phyloP scores from a whole-genome alignment of 345 rosid genomes.

The Brassica carinata region DNA sequence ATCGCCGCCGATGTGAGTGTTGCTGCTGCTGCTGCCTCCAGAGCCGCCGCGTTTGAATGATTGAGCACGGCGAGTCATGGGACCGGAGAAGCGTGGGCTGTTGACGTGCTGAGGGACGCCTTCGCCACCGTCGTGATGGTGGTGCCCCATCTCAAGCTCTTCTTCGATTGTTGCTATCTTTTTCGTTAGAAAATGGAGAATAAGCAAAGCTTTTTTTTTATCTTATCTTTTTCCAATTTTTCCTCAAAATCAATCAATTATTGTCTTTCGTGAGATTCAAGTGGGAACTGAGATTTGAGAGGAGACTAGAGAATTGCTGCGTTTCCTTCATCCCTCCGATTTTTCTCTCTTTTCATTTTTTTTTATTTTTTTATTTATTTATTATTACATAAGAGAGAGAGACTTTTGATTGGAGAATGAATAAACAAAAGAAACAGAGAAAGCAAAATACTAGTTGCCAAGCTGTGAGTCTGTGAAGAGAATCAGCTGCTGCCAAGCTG shows the following conservation, averaged over 20 bases:
- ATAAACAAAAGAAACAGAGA: neutral
- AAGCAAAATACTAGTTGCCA: neutral
- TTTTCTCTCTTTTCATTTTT: neutral
- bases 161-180: conserved; percentile 46
- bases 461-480: neutral
- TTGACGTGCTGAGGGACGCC: conserved; percentile 75
- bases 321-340: neutral
- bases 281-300: conserved; percentile 35
- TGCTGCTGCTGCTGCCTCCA: conserved; percentile 32
- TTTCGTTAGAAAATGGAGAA: neutral
- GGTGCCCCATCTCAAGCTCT: conserved; percentile 58
- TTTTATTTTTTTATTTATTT: neutral
- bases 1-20: conserved; percentile 12
- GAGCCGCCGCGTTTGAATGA: conserved; percentile 78
- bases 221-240: neutral
- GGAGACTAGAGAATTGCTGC: neutral
- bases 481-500: conserved; percentile 4
- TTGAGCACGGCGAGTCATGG: conserved; percentile 85
- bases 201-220: neutral
- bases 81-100: conserved; percentile 89
- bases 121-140: conserved; percentile 55
- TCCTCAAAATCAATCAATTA: neutral
- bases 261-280: conserved; percentile 8
- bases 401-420: neutral
- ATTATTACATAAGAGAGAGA: neutral